These are phyloP conservation scores for Ophiostoma quercus DNA, from an alignment of 2,329 filamentous ascomycete genomes.

Conservation along the genomic window DNA sequence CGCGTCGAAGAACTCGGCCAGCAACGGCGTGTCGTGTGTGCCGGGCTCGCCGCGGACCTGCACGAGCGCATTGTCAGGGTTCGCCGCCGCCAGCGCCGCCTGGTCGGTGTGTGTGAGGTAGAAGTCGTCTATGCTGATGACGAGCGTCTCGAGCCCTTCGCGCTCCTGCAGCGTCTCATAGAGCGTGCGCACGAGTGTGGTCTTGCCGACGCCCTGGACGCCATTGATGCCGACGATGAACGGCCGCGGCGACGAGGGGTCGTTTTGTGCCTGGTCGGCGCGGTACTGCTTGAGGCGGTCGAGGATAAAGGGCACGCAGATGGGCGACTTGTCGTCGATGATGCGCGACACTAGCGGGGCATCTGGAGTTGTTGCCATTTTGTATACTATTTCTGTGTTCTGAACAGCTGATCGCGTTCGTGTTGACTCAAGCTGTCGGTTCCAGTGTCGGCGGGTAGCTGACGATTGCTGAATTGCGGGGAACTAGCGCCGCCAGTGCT, in stretches of 20 bases:
- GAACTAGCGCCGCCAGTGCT: conserved; percentile 1
- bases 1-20: conserved; percentile 54
- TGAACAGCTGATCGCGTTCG: not conserved
- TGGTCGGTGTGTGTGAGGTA: conserved; percentile 73
- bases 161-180: conserved; percentile 52
- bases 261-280: not conserved
- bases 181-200: conserved; percentile 70
- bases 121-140: conserved; percentile 83
- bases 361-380: conserved; percentile 30
- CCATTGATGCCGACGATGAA: conserved; percentile 88
- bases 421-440: not conserved
- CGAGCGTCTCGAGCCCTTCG: conserved; percentile 58
- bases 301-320: conserved; percentile 72
- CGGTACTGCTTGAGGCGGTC: conserved; percentile 41
- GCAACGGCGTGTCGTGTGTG: conserved; percentile 70
- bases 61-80: conserved; percentile 69
- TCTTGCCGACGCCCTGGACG: conserved; percentile 88
- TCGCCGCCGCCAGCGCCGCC: conserved; percentile 54
- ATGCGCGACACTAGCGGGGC: conserved; percentile 40
- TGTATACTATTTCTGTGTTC: not conserved
- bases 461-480: conserved; percentile 1
- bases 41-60: conserved; percentile 80
- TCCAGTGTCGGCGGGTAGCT: not conserved
- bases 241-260: conserved; percentile 43
- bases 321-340: conserved; percentile 69